Evolutionary conservation across 2,329 filamentous ascomycete species (phyloP).

Genomic region (Sclerotinia subarctica): DNA sequence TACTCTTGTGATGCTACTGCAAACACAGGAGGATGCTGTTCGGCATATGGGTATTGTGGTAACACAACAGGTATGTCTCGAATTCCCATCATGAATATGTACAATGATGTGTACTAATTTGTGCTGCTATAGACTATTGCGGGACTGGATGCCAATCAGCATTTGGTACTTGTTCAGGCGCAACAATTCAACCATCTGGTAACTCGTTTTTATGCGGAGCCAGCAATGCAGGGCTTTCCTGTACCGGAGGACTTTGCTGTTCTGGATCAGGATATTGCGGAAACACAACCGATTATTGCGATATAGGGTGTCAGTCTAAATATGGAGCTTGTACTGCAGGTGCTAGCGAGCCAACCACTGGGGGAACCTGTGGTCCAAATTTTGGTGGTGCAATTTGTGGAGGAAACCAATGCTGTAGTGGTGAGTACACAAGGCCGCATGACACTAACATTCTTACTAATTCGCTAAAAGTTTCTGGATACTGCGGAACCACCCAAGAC

Average conservation of each 20-base stretch:
- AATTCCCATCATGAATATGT: not conserved
- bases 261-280: conserved; percentile 18
- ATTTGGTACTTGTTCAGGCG: conserved; percentile 18
- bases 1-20: conserved; percentile 31
- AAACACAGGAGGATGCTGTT: conserved; percentile 36
- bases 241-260: conserved; percentile 16
- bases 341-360: conserved; percentile 5
- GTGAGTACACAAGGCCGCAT: not conserved
- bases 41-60: conserved; percentile 31
- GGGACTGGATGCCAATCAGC: conserved; percentile 27
- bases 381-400: conserved; percentile 21
- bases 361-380: conserved; percentile 22
- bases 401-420: conserved; percentile 25
- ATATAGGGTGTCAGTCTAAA: conserved; percentile 27
- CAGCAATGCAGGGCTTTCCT: conserved; percentile 12
- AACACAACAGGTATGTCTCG: conserved; percentile 20
- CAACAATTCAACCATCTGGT: conserved; percentile 13
- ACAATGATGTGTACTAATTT: not conserved
- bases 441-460: not conserved
- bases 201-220: conserved; percentile 12
- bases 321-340: conserved; percentile 20
- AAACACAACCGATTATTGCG: conserved; percentile 20
- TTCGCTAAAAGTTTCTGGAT: conserved; percentile 19
- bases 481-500: conserved; percentile 20
- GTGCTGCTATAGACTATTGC: conserved; percentile 29